Conservation (phyloP, 2,329 filamentous ascomycete species). For the Lecanicillium sp. region DNA sequence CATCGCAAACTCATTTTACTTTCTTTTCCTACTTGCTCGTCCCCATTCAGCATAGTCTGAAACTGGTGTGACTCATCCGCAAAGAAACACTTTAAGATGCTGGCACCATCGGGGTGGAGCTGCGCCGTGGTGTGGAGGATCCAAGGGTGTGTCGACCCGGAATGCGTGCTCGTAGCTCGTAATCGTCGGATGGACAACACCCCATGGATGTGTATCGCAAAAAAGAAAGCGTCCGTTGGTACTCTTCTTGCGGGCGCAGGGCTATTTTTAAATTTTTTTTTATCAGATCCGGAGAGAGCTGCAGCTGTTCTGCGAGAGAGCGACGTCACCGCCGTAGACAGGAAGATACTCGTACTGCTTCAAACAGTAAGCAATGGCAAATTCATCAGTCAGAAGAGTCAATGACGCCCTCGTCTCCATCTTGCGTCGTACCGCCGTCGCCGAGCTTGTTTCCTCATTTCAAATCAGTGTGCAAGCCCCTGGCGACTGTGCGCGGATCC, state of each 20-base stretch:
- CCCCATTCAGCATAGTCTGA: constrained; percentile 1
- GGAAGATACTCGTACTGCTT: too few species aligned
- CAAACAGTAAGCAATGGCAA: too few species aligned
- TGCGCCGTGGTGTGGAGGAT: background rate
- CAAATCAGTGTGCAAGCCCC: constrained; percentile 1
- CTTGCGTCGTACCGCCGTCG: background rate
- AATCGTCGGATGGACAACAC: background rate
- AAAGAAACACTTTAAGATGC: background rate
- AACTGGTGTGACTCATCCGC: constrained; percentile 8
- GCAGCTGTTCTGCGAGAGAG: too few species aligned
- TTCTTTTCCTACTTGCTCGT: background rate
- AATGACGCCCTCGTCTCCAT: too few species aligned
- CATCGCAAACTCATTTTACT: background rate
- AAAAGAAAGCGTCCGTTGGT: too few species aligned
- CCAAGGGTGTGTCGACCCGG: background rate
- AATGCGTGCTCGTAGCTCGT: background rate
- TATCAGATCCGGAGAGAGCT: too few species aligned
- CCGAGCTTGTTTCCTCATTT: constrained; percentile 6
- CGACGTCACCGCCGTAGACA: too few species aligned
- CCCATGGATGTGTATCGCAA: too few species aligned
- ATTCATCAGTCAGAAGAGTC: too few species aligned
- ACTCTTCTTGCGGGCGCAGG: too few species aligned
- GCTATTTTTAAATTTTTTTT: too few species aligned
- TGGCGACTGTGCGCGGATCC: background rate
- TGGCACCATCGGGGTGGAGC: too few species aligned